Conservation (phyloP, 2,329 filamentous ascomycete species). For the Whalleya microplaca region DNA sequence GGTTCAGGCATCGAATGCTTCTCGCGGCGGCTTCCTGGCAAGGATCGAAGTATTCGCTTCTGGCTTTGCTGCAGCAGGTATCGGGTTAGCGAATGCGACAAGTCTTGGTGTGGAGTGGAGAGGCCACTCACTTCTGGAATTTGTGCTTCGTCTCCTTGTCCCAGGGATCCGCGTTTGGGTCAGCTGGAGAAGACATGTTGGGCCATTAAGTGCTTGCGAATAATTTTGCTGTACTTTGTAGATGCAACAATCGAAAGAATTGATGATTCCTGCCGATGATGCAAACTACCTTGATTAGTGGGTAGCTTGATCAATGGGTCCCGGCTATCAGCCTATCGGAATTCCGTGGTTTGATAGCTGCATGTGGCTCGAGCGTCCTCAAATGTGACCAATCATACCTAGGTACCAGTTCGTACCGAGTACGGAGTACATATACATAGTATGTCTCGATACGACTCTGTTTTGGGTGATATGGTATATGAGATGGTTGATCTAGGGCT, state of each 20-base stretch:
- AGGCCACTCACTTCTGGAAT: slow-evolving; percentile 61
- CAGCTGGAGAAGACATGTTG: slow-evolving; percentile 33
- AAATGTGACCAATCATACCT: too few species aligned
- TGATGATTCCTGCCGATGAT: neutral
- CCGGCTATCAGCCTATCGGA: neutral
- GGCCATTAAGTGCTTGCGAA: slow-evolving; percentile 6
- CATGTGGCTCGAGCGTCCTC: neutral
- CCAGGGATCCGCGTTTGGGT: slow-evolving; percentile 49
- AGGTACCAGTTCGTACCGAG: too few species aligned
- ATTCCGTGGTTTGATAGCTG: neutral
- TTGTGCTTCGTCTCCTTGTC: slow-evolving; percentile 62
- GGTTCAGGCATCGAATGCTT: slow-evolving; percentile 85
- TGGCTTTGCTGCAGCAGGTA: slow-evolving; percentile 67
- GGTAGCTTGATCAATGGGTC: neutral
- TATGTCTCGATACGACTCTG: too few species aligned
- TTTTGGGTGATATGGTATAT: too few species aligned
- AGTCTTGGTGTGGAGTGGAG: neutral
- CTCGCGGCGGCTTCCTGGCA: slow-evolving; percentile 89
- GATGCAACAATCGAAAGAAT: too few species aligned
- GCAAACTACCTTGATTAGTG: neutral
- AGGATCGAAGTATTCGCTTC: slow-evolving; percentile 91
- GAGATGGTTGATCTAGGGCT: too few species aligned
- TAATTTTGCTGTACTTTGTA: neutral
- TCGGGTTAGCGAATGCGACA: slow-evolving; percentile 1
- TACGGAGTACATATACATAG: too few species aligned